phyloP scores from a whole-genome alignment of 202 grass and related monocot genomes.

The Zizania palustris region DNA sequence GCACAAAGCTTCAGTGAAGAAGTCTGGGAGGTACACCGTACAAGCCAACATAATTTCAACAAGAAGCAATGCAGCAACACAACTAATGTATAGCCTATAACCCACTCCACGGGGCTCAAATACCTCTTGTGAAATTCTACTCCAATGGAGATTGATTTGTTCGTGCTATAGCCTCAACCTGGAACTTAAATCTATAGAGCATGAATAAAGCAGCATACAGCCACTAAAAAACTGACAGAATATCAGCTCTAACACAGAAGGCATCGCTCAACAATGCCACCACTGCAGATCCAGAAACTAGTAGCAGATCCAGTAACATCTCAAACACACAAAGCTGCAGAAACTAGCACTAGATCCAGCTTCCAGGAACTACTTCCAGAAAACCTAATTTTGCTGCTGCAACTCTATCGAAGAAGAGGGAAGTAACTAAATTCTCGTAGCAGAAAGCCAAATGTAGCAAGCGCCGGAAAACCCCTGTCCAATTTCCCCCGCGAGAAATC shows the following conservation, averaged over 20 bases:
- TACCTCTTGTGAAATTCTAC: background rate
- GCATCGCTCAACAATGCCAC: conserved; percentile 20
- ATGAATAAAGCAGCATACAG: background rate
- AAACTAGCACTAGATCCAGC: no score
- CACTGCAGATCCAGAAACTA: conserved; percentile 25
- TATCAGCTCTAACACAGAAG: background rate
- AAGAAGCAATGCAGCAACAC: conserved; percentile 34
- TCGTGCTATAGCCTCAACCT: background rate
- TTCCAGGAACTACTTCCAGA: background rate
- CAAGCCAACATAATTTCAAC: conserved; percentile 37
- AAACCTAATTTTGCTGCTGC: background rate
- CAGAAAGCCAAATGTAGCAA: background rate
- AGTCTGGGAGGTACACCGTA: conserved; percentile 27
- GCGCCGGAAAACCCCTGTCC: background rate
- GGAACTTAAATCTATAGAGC: background rate
- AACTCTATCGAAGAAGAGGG: no score
- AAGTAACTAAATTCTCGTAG: background rate
- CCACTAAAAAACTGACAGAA: background rate
- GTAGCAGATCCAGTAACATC: conserved; percentile 30
- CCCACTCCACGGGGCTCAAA: background rate
- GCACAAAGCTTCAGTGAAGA: conserved; percentile 51
- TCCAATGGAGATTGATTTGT: conserved; percentile 26
- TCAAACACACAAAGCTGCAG: no score
- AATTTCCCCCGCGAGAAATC: background rate
- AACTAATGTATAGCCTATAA: conserved; percentile 33